phyloP scores from a whole-genome alignment of 2,329 filamentous ascomycete species.

The Colletotrichum lindemuthianum region DNA sequence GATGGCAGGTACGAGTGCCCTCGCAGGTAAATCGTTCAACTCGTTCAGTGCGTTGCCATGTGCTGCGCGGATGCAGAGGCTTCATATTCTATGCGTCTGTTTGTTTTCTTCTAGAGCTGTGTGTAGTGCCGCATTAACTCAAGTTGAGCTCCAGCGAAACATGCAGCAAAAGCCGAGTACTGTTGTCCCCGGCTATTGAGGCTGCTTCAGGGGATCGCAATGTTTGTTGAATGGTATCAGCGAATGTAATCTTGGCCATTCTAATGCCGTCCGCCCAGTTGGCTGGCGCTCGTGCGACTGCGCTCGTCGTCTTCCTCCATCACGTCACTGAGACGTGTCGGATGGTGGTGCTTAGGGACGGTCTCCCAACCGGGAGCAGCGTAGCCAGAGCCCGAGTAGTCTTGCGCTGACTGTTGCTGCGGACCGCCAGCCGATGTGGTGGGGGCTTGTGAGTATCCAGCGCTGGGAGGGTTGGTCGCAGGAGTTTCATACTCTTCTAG shows the following conservation, averaged over 20 bases:
- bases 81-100: too few species aligned
- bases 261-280: conserved; percentile 41
- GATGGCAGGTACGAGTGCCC: not conserved
- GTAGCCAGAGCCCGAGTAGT: conserved; percentile 75
- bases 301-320: conserved; percentile 86
- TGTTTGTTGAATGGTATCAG: too few species aligned
- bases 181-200: conserved; percentile 4
- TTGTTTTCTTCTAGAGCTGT: not conserved
- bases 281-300: conserved; percentile 77
- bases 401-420: conserved; percentile 45
- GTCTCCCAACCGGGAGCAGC: conserved; percentile 78
- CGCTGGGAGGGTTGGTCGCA: conserved; percentile 51
- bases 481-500: conserved; percentile 69
- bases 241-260: too few species aligned
- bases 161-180: not conserved
- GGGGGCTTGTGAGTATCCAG: conserved; percentile 41
- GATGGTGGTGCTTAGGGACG: conserved; percentile 85
- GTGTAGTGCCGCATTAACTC: not conserved
- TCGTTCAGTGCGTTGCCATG: conserved; percentile 12
- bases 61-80: too few species aligned
- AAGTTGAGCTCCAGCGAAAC: not conserved
- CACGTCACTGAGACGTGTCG: conserved; percentile 88
- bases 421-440: conserved; percentile 49
- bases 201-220: too few species aligned
- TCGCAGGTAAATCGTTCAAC: conserved; percentile 6